These are phyloP conservation scores for Monilinia aucupariae DNA, from an alignment of 2,329 filamentous ascomycete genomes.

Conservation along the genomic window DNA sequence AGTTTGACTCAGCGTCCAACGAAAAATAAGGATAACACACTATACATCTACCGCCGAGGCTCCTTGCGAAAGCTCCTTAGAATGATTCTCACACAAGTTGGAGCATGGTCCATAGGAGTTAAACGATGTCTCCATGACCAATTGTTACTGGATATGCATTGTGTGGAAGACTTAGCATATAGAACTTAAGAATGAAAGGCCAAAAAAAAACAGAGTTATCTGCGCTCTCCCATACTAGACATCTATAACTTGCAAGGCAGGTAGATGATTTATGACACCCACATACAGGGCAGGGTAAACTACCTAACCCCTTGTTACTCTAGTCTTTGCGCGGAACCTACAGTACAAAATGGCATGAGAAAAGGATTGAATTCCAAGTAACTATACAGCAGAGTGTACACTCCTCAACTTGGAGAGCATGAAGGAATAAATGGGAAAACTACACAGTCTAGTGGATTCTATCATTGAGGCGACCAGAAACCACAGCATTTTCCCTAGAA, in stretches of 20 bases:
- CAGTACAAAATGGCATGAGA: not conserved
- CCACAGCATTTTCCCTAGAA: not conserved
- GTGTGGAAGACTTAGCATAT: not conserved
- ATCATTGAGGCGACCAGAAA: not conserved
- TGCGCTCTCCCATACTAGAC: not conserved
- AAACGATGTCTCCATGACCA: not conserved
- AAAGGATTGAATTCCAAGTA: not conserved
- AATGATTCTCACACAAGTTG: not conserved
- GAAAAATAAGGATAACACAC: not conserved
- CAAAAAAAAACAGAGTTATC: not conserved
- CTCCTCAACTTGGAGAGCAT: not conserved
- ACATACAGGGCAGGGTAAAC: too few species aligned
- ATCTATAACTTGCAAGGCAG: not conserved
- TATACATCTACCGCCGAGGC: not conserved
- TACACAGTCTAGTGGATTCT: not conserved
- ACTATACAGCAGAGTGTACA: not conserved
- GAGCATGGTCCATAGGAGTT: not conserved
- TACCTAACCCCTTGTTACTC: not conserved
- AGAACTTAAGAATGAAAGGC: not conserved
- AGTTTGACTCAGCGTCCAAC: not conserved
- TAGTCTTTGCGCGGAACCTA: not conserved
- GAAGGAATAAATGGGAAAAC: not conserved
- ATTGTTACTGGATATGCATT: not conserved
- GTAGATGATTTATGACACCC: not conserved
- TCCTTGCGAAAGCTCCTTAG: fast-evolving